Base-by-base conservation (phyloP, 345 rosid species). In the Bruguiera sexangula region DNA sequence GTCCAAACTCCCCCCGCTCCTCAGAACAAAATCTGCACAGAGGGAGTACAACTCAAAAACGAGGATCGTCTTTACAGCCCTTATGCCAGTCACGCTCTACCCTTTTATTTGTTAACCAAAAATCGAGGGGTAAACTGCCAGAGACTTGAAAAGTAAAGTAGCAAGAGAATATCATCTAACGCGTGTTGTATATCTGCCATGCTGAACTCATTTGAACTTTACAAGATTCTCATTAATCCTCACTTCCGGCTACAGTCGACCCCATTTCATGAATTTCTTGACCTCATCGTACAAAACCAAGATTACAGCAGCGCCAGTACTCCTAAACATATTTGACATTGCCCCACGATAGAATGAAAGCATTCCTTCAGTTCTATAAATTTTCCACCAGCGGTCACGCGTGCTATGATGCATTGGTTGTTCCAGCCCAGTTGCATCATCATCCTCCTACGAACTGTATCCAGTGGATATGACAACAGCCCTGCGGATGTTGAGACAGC, bases 381-480 rank as follows among this genome's bases (percentile, higher is more conserved):
- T 91, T 48, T 75, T 88, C 81, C 62, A 85, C 97, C 99, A 89
- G 71, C 99, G 90, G 36, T 95, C 96, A 62, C 81, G 39, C 2
- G 97, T 92, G 82, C 71, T 76, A 24, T 13, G 72, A 53, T 89
- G 90, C 96, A 87, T 83, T 5, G 87, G 93, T 58, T 76, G 79
- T 67, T 91, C 90, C 71, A 88, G 69, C 57, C 99, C 96, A 3
- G 97, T 61, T 95, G 96, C 97, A 92, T 95, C 99, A 90, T 95
- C 83, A 95, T 90, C 77, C 96, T 78, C 65, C 96, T 84, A 63
- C 99, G 77, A 51, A 92, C 97, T 26, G 97, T 92, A 72, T 89
- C 97, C 69, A 92, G 64, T 21, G 96, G 97, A 69, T 95, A 95
- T 4, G 93, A 91, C 66, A 86, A 62, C 73, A 89, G 66, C n/a